Conservation (phyloP, 2,329 filamentous ascomycete genomes). For the Ceratocystis smalleyi region DNA sequence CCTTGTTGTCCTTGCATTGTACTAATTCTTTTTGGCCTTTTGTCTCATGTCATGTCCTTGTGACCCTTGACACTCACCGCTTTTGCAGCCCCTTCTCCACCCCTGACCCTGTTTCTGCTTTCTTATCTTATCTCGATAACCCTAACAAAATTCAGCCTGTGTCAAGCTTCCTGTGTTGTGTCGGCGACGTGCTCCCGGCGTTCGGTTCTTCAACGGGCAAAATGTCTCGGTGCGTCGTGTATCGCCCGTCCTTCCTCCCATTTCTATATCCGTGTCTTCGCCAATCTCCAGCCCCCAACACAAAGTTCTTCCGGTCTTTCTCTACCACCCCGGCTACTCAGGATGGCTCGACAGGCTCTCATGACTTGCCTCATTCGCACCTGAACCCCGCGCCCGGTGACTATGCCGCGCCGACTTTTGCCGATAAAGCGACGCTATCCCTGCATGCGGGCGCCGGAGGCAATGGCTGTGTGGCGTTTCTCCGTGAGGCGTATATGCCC, state of each 20-base stretch:
- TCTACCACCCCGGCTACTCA: neutral
- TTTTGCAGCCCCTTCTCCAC: no score
- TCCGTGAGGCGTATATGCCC: constrained; percentile 76
- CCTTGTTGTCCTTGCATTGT: neutral
- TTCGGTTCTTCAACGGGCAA: constrained; percentile 15
- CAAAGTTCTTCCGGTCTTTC: constrained; percentile 16
- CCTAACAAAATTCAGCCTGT: neutral
- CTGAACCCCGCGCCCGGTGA: constrained; percentile 73
- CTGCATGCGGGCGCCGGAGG: constrained; percentile 70
- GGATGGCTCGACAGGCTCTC: constrained; percentile 23
- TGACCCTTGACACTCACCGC: neutral
- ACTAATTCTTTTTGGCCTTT: neutral
- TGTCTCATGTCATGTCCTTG: no score
- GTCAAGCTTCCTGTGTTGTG: neutral
- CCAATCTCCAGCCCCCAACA: constrained; percentile 1
- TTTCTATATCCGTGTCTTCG: constrained; percentile 37
- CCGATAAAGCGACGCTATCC: constrained; percentile 67
- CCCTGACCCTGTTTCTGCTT: neutral
- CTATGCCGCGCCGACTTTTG: constrained; percentile 68
- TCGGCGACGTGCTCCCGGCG: neutral
- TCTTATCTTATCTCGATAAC: neutral
- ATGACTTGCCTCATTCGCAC: constrained; percentile 34
- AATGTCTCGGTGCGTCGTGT: constrained; percentile 30
- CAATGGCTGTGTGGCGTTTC: constrained; percentile 84
- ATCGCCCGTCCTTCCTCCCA: constrained; percentile 27